Evolutionary conservation across 371 early-diverging fungal genomes (phyloP).

Genomic region (Neoconidiobolus thromboides): DNA sequence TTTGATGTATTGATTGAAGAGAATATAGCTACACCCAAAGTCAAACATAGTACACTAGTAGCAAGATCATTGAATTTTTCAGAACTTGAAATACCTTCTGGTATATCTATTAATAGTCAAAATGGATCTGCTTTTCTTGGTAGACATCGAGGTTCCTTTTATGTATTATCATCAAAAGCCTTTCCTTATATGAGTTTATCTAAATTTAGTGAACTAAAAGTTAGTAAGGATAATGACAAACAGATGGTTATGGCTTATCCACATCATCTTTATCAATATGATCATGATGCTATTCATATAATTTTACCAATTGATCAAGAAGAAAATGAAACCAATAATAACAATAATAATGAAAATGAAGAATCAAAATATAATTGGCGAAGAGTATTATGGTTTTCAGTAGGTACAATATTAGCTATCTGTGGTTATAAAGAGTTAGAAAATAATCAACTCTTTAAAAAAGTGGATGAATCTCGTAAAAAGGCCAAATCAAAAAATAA

Average conservation of each 20-base stretch:
- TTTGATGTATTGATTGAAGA: conserved; percentile 16
- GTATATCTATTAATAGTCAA: conserved; percentile 23
- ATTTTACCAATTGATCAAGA: background rate
- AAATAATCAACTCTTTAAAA: background rate
- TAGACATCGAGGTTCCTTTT: conserved; percentile 27
- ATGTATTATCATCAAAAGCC: conserved; percentile 20
- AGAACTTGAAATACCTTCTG: conserved; percentile 6
- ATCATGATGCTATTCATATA: background rate
- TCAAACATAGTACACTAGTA: background rate
- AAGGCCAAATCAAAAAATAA: background rate
- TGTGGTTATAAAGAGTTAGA: background rate
- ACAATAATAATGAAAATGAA: background rate
- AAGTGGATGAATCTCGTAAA: background rate
- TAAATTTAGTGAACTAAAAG: background rate
- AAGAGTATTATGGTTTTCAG: background rate
- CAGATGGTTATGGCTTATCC: background rate
- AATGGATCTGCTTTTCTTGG: conserved; percentile 28
- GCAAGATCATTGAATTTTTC: conserved; percentile 5
- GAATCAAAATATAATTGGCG: background rate
- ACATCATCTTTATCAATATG: background rate
- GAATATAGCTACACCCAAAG: background rate
- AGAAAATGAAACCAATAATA: background rate
- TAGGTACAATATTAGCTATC: background rate
- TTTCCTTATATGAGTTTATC: conserved; percentile 1
- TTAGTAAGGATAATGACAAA: background rate